phyloP scores from a whole-genome alignment of 2,329 filamentous ascomycete genomes.

The Chaetomiaceae sp. region DNA sequence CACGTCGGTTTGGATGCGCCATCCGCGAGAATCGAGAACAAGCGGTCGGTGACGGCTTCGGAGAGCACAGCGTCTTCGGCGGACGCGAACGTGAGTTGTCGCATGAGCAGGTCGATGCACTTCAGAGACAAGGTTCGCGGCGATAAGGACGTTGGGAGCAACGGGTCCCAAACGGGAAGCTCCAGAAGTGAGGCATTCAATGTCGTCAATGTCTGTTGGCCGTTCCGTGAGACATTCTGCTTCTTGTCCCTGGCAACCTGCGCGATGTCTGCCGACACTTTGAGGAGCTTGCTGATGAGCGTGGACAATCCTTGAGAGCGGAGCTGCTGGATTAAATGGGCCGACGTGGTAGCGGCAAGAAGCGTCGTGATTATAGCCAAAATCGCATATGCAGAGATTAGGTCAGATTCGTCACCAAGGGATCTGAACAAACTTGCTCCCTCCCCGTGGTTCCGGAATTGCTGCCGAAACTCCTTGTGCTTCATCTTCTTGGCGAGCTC shows the following conservation, averaged over 20 bases:
- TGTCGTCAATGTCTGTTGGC: constrained; percentile 48
- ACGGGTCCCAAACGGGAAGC: constrained; percentile 55
- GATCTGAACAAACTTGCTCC: constrained; percentile 62
- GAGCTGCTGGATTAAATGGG: constrained; percentile 53
- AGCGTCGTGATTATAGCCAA: constrained; percentile 59
- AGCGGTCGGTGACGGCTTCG: constrained; percentile 39
- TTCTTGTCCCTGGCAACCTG: constrained; percentile 57
- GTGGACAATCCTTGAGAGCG: constrained; percentile 46
- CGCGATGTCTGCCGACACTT: constrained; percentile 48
- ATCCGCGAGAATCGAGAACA: constrained; percentile 41
- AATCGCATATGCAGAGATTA: constrained; percentile 57
- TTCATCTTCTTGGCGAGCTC: constrained; percentile 55
- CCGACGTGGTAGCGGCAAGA: constrained; percentile 52
- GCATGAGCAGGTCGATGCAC: constrained; percentile 52
- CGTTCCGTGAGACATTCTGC: constrained; percentile 62
- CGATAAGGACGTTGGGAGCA: constrained; percentile 46
- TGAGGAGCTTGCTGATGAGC: constrained; percentile 52
- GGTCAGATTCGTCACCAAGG: constrained; percentile 53
- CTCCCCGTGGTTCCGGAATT: constrained; percentile 69
- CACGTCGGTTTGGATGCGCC: constrained; percentile 29
- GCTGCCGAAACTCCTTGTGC: constrained; percentile 56
- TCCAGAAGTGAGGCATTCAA: constrained; percentile 49
- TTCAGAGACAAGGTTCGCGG: constrained; percentile 59
- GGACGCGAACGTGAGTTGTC: constrained; percentile 43
- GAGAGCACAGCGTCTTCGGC: constrained; percentile 45